phyloP scores from a whole-genome alignment of 1,284 basidiomycete genomes.

The Uromyces viciae-fabae region DNA sequence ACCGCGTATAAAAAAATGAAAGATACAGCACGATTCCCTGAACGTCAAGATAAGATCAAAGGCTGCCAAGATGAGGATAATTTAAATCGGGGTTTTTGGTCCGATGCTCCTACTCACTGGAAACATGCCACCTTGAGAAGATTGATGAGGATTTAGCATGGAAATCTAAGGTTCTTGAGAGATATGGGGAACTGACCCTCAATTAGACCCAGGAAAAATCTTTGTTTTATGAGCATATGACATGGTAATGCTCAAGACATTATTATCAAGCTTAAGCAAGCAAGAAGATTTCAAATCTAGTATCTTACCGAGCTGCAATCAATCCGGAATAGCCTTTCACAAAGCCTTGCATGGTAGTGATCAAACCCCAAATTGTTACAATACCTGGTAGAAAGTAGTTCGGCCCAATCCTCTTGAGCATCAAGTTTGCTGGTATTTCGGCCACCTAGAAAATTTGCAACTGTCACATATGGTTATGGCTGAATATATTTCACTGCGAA shows the following conservation, averaged over 20 bases:
- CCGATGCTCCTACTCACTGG: slow-evolving; percentile 12
- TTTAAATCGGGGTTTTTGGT: no score
- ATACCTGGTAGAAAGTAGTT: slow-evolving; percentile 48
- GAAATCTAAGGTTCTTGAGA: background rate
- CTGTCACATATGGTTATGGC: background rate
- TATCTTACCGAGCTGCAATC: slow-evolving; percentile 32
- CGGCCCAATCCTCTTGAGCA: slow-evolving; percentile 47
- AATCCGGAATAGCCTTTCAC: slow-evolving; percentile 32
- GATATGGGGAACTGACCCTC: slow-evolving; percentile 16
- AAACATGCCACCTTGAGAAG: slow-evolving; percentile 34
- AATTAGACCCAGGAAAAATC: slow-evolving; percentile 40
- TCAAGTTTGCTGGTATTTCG: slow-evolving; percentile 49
- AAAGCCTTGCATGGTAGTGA: slow-evolving; percentile 46
- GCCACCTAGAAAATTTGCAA: background rate
- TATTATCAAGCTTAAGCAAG: background rate
- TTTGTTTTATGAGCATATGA: no score
- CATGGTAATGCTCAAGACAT: background rate
- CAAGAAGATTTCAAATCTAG: background rate
- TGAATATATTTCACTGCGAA: background rate
- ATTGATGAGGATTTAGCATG: background rate
- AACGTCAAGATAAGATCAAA: background rate
- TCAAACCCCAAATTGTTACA: slow-evolving; percentile 49
- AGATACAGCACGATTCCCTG: slow-evolving; percentile 39
- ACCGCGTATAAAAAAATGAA: slow-evolving; percentile 39
- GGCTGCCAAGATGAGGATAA: no score